Conservation (phyloP, 208 protist species). For the Acanthamoeba castellanii region DNA sequence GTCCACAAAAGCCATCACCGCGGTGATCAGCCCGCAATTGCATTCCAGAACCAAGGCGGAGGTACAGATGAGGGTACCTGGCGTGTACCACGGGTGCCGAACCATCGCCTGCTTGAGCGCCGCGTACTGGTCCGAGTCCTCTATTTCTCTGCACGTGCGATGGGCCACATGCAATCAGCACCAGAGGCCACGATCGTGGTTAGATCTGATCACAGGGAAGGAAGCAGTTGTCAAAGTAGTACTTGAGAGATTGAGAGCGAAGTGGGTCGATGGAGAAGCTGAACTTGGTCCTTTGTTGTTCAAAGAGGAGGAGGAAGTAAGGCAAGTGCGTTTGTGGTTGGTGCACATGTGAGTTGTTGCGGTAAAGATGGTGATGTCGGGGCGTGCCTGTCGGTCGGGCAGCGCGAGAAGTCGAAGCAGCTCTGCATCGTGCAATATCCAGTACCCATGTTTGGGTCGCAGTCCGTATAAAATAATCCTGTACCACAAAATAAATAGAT, state of each 20-base stretch:
- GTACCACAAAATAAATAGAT: background rate
- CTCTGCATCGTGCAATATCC: background rate
- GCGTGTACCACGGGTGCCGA: background rate
- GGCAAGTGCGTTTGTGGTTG: background rate
- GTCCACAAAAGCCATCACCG: background rate
- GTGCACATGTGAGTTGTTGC: background rate
- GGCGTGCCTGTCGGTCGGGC: background rate
- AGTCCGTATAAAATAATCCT: constrained; percentile 39
- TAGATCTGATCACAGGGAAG: no score
- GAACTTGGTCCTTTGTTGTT: background rate
- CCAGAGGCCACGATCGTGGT: no score
- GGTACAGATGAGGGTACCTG: background rate
- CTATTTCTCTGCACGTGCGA: background rate
- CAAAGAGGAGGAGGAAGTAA: no score
- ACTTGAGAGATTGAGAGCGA: background rate
- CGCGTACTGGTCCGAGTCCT: constrained; percentile 34
- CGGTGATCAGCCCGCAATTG: background rate
- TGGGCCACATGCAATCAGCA: background rate
- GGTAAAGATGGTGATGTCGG: background rate
- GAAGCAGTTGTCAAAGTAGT: no score
- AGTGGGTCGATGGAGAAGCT: constrained; percentile 36
- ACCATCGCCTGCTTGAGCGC: constrained; percentile 22
- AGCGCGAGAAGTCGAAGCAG: constrained; percentile 39
- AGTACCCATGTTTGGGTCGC: background rate
- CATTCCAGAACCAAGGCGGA: background rate